phyloP scores from a whole-genome alignment of 1,284 basidiomycete genomes.

The Exsudoporus floridanus region DNA sequence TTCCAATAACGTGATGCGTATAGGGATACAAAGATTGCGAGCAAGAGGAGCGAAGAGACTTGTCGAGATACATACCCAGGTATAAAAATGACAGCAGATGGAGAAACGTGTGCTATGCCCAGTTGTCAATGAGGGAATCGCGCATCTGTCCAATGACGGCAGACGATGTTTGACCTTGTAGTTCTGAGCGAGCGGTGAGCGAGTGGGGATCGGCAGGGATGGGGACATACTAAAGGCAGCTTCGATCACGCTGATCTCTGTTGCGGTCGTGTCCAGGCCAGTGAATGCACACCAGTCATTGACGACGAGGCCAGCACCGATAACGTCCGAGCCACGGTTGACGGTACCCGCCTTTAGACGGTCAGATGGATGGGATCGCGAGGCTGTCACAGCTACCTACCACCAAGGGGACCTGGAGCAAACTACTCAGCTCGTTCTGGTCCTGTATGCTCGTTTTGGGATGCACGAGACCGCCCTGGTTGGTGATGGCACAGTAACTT shows the following conservation, averaged over 20 bases:
- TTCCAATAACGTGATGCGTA: constrained; percentile 15
- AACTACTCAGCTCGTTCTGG: constrained; percentile 94
- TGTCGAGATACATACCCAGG: constrained; percentile 4
- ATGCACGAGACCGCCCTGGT: constrained; percentile 96
- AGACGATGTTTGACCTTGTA: constrained; percentile 83
- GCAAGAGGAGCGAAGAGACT: constrained; percentile 3
- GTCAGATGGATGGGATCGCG: not conserved
- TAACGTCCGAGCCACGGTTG: constrained; percentile 96
- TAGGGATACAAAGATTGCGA: constrained; percentile 23
- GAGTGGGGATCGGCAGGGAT: constrained; percentile 1
- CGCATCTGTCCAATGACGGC: constrained; percentile 94
- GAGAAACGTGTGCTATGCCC: constrained; percentile 58
- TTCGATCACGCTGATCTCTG: constrained; percentile 98
- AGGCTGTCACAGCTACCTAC: constrained; percentile 47
- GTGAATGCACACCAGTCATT: constrained; percentile 99
- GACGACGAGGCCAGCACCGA: constrained; percentile 96
- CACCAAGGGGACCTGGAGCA: constrained; percentile 94
- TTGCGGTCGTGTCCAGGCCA: constrained; percentile 94
- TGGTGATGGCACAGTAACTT: constrained; percentile 91
- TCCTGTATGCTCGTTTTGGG: constrained; percentile 97
- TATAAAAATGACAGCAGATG: constrained; percentile 2
- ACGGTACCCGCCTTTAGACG: constrained; percentile 85
- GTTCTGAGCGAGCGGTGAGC: constrained; percentile 49
- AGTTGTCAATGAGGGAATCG: constrained; percentile 91
- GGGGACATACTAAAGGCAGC: constrained; percentile 85